phyloP scores from a whole-genome alignment of 768 basidiomycete species.

The Podaxis pistillaris region DNA sequence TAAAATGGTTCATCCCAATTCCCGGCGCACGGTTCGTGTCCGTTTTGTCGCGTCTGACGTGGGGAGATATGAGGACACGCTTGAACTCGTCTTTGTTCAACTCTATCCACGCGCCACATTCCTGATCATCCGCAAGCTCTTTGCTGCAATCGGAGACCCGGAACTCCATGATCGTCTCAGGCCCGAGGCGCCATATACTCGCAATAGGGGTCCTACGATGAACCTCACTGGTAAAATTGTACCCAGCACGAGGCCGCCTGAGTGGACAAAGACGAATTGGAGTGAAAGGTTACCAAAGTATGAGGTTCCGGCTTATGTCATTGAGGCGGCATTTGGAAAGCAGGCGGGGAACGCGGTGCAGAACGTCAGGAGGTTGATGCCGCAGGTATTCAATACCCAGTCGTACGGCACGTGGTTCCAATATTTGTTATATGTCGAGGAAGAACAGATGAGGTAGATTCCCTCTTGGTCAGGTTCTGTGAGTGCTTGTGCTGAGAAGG shows the following conservation, averaged over 20 bases:
- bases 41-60: constrained; percentile 33
- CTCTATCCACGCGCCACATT: constrained; percentile 33
- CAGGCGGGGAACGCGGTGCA: constrained; percentile 18
- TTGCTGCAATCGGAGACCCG: constrained; percentile 45
- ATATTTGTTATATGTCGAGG: constrained; percentile 47
- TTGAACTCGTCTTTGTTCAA: constrained; percentile 48
- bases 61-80: constrained; percentile 45
- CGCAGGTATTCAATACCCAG: constrained; percentile 29
- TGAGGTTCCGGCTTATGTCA: constrained; percentile 27
- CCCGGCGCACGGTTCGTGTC: constrained; percentile 27
- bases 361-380: constrained; percentile 33
- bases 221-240: constrained; percentile 29
- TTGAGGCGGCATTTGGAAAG: constrained; percentile 29
- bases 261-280: constrained; percentile 38
- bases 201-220: constrained; percentile 24
- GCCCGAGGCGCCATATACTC: constrained; percentile 43
- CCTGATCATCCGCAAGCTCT: constrained; percentile 43
- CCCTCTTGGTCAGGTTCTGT: not conserved
- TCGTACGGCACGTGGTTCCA: constrained; percentile 47
- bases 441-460: constrained; percentile 43
- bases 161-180: constrained; percentile 49
- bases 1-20: constrained; percentile 23
- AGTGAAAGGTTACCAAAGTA: constrained; percentile 28
- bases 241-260: constrained; percentile 36
- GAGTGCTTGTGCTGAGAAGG: constrained; percentile 12